These are phyloP conservation scores for Penicillium desertorum DNA, from an alignment of 495 filamentous ascomycete genomes.

Conservation along the genomic window DNA sequence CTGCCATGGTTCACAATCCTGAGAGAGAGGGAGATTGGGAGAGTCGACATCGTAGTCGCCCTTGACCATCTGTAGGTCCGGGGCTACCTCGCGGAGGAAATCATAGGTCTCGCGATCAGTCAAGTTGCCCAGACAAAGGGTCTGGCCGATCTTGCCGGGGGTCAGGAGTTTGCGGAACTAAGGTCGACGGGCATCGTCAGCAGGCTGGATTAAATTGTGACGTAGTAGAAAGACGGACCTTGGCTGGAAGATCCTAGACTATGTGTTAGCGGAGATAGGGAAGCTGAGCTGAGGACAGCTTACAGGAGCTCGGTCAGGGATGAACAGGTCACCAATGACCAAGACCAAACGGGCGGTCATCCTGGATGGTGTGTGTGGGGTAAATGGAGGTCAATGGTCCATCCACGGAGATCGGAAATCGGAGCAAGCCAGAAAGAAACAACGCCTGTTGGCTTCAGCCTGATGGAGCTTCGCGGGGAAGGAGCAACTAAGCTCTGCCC, in stretches of 20 bases:
- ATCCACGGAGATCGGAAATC: constrained; percentile 25
- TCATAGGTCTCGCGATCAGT: constrained; percentile 94
- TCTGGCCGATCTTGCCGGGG: constrained; percentile 97
- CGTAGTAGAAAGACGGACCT: constrained; percentile 55
- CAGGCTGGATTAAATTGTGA: neutral
- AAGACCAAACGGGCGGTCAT: constrained; percentile 85
- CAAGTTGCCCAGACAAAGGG: constrained; percentile 93
- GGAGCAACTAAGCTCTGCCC: constrained; percentile 29
- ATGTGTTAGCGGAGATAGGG: constrained; percentile 23
- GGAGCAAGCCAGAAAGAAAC: constrained; percentile 9
- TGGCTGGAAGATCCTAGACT: constrained; percentile 79
- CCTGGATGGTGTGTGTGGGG: constrained; percentile 24
- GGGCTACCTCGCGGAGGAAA: constrained; percentile 86
- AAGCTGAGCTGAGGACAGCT: constrained; percentile 24
- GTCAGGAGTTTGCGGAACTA: constrained; percentile 98
- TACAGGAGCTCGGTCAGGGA: constrained; percentile 90
- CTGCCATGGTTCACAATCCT: constrained; percentile 94
- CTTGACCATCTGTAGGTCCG: constrained; percentile 93
- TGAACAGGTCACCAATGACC: constrained; percentile 95
- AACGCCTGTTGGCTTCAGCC: constrained; percentile 17
- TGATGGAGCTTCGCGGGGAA: constrained; percentile 42
- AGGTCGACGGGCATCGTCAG: constrained; percentile 6
- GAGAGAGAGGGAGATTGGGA: constrained; percentile 80
- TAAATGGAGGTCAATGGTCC: constrained; percentile 28
- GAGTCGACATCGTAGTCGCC: constrained; percentile 94